Percentiles rank a stretch among this genome's conserved stretches.
These are phyloP conservation scores for Thielaviopsis euricoi DNA, from an alignment of 2,329 filamentous ascomycete genomes.

Conservation along the genomic window DNA sequence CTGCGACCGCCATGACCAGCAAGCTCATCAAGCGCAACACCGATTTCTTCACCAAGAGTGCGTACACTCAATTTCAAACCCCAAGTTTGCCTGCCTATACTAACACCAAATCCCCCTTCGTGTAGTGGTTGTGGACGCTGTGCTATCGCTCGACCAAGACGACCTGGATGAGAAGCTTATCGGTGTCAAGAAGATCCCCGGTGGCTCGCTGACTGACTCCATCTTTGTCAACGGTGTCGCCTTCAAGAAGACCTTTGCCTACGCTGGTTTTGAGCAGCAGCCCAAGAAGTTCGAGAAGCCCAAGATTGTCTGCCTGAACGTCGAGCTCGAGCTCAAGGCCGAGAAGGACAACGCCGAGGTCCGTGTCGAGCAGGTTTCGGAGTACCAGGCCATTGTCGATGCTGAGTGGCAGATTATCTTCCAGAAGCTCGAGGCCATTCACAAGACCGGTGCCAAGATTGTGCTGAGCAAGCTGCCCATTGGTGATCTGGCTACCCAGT, in stretches of 20 bases:
- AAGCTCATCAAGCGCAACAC: conserved; percentile 98
- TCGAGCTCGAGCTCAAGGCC: conserved; percentile 94
- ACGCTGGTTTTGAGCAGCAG: conserved; percentile 98
- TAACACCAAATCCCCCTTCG: conserved; percentile 11
- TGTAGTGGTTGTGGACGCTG: conserved; percentile 90
- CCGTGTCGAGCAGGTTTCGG: conserved; percentile 91
- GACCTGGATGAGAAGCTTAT: conserved; percentile 97
- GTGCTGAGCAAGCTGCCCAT: conserved; percentile 95
- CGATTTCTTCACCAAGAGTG: conserved; percentile 92
- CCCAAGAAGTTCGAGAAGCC: conserved; percentile 89
- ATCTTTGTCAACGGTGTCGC: conserved; percentile 95
- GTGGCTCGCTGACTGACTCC: conserved; percentile 88
- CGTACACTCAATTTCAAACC: background rate
- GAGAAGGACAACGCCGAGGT: conserved; percentile 99
- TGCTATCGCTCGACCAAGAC: conserved; percentile 86
- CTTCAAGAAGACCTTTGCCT: conserved; percentile 99
- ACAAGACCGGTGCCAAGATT: conserved; percentile 91
- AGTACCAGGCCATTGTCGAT: conserved; percentile 98
- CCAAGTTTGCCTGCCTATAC: background rate
- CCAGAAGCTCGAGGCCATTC: conserved; percentile 92
- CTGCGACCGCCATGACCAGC: conserved; percentile 95
- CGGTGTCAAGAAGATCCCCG: conserved; percentile 94
- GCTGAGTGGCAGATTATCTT: conserved; percentile 99
- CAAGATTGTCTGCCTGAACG: conserved; percentile 93
- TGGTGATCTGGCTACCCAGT: conserved; percentile 92